A percentile compares a stretch with the other conserved stretches of the same genome.
phyloP scores from a whole-genome alignment of 1,284 basidiomycete species.

The Ganoderma leucocontextum region DNA sequence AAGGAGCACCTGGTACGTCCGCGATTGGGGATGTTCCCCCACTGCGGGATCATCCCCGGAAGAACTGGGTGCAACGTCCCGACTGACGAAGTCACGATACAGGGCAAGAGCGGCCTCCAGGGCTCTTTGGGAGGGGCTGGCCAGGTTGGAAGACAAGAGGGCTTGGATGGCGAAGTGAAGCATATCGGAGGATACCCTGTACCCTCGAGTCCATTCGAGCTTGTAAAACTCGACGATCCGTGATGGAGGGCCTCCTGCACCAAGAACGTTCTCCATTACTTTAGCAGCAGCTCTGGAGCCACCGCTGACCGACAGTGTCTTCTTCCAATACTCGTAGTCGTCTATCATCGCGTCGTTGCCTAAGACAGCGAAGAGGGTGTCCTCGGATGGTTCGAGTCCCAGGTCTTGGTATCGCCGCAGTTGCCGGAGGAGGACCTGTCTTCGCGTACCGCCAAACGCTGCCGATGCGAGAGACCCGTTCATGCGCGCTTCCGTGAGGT shows the following conservation, averaged over 20 bases:
- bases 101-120: conserved; percentile 60
- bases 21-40: conserved; percentile 31
- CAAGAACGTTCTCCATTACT: conserved; percentile 47
- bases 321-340: conserved; percentile 54
- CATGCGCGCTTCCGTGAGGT: conserved; percentile 9
- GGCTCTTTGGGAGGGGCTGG: conserved; percentile 47
- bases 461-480: conserved; percentile 13
- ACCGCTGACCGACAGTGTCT: conserved; percentile 50
- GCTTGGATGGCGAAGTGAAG: conserved; percentile 58
- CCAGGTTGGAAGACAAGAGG: conserved; percentile 46
- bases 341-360: conserved; percentile 43
- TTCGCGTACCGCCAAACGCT: conserved; percentile 12
- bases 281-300: conserved; percentile 56
- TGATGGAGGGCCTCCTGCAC: conserved; percentile 25
- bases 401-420: conserved; percentile 34
- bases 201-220: conserved; percentile 49
- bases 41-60: conserved; percentile 3
- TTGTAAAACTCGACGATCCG: conserved; percentile 55
- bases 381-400: conserved; percentile 46
- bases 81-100: conserved; percentile 53
- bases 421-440: conserved; percentile 19
- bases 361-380: conserved; percentile 50
- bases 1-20: conserved; percentile 65
- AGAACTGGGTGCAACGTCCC: conserved; percentile 4
- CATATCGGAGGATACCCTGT: conserved; percentile 56